Conservation (phyloP, 495 filamentous ascomycete genomes). For the Talaromyces trachyspermus region DNA sequence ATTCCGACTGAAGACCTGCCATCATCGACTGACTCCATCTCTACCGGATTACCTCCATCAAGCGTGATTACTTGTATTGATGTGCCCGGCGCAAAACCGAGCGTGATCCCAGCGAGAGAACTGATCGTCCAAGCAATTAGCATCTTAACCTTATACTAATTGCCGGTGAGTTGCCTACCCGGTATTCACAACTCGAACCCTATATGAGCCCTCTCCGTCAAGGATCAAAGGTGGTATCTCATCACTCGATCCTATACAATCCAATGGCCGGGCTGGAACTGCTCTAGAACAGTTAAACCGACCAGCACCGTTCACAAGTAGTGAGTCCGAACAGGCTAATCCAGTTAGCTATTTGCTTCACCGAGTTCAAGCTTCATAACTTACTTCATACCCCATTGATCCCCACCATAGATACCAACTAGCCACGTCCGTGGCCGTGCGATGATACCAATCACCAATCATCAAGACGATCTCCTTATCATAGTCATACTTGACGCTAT, state of each 20-base stretch:
- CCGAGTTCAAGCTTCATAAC: too few relatives aligned
- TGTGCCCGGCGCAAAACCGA: constrained; percentile 24
- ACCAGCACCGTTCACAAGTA: constrained; percentile 44
- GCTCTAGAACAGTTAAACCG: constrained; percentile 43
- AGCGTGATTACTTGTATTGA: constrained; percentile 28
- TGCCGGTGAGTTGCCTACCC: constrained; percentile 17
- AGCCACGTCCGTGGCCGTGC: constrained; percentile 28
- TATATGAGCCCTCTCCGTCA: constrained; percentile 14
- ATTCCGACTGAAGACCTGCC: constrained; percentile 29
- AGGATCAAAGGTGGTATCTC: constrained; percentile 19
- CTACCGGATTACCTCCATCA: constrained; percentile 34
- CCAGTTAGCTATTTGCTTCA: background rate
- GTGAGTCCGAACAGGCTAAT: constrained; percentile 42
- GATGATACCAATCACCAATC: constrained; percentile 50
- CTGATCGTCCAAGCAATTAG: constrained; percentile 15
- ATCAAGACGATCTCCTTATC: constrained; percentile 38
- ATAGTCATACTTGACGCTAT: constrained; percentile 17
- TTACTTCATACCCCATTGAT: constrained; percentile 41
- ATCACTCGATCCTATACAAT: constrained; percentile 25
- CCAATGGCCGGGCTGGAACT: constrained; percentile 37
- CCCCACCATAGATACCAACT: constrained; percentile 39
- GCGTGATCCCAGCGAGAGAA: constrained; percentile 34
- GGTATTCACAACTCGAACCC: constrained; percentile 32
- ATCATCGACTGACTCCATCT: constrained; percentile 7
- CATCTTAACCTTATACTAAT: background rate